These are phyloP conservation scores for Emergomyces orientalis DNA, from an alignment of 2,329 filamentous ascomycete species.

Conservation along the genomic window DNA sequence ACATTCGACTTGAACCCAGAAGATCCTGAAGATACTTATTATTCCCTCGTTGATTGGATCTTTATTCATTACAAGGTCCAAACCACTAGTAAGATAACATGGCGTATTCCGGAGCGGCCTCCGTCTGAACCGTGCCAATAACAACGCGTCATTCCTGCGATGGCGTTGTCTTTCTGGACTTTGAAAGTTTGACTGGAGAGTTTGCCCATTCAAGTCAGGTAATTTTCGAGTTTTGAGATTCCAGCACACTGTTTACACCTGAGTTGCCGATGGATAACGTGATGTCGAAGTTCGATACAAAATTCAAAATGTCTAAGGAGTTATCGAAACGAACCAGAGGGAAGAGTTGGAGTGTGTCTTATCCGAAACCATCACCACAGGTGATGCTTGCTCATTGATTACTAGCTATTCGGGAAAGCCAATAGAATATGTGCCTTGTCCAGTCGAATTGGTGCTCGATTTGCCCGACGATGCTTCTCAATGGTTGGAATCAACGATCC, in stretches of 20 bases:
- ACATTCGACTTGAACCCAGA: no score
- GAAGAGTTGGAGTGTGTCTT: background rate
- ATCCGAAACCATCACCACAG: no score
- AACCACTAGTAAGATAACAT: background rate
- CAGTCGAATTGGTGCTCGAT: background rate
- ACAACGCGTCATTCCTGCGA: background rate
- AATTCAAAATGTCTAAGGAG: no score
- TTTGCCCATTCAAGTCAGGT: background rate
- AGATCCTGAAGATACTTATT: no score
- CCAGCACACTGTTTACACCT: background rate
- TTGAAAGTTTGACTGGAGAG: background rate
- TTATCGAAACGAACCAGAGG: background rate
- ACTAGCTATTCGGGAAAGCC: background rate
- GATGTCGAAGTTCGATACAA: no score
- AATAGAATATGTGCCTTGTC: background rate
- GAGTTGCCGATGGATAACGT: background rate
- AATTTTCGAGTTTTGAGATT: background rate
- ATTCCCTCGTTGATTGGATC: background rate
- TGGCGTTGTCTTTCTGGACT: background rate
- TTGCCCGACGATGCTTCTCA: background rate
- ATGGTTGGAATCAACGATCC: background rate
- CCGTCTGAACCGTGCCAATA: background rate
- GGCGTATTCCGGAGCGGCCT: background rate
- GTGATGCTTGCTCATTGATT: background rate
- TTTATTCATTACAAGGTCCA: background rate